A percentile compares a stretch with the other conserved stretches of the same genome.
These are phyloP conservation scores for Eucalyptus sp. DNA, from an alignment of 345 rosid genomes.

Conservation along the genomic window DNA sequence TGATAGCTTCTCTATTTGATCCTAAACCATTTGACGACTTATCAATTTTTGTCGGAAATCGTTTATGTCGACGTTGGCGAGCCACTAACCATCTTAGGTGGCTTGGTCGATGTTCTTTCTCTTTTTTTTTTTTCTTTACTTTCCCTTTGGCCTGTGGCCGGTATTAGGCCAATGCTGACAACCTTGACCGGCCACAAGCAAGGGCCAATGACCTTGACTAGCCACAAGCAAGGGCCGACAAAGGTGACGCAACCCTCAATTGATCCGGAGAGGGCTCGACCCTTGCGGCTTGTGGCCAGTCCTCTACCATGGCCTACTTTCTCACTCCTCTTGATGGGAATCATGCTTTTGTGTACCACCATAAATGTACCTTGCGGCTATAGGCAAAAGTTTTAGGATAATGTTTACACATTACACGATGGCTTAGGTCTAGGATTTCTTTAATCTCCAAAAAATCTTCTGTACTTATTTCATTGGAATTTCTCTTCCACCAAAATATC, in stretches of 20 bases:
- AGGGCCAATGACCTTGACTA: fast-evolving
- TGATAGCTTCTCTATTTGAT: fast-evolving
- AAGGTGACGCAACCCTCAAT: too few relatives aligned
- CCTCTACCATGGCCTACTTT: not conserved
- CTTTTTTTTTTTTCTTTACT: not conserved
- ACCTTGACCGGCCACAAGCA: fast-evolving
- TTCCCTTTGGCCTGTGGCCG: not conserved
- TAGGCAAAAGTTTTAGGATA: not conserved
- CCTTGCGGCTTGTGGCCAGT: too few relatives aligned
- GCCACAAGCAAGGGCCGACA: too few relatives aligned
- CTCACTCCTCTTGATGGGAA: not conserved
- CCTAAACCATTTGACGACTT: not conserved
- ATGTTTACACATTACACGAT: not conserved
- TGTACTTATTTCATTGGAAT: fast-evolving
- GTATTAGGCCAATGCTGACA: fast-evolving
- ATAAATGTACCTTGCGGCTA: not conserved
- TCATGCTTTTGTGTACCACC: not conserved
- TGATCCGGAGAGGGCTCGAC: fast-evolving
- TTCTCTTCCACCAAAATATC: too few relatives aligned
- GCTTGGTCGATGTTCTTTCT: fast-evolving
- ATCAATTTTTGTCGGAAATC: fast-evolving
- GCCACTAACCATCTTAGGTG: fast-evolving
- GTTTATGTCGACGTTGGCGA: fast-evolving
- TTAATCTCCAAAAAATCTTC: not conserved
- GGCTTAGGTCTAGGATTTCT: not conserved